Evolutionary conservation across 768 basidiomycete genomes (phyloP).

Genomic region (Mycena crocata): DNA sequence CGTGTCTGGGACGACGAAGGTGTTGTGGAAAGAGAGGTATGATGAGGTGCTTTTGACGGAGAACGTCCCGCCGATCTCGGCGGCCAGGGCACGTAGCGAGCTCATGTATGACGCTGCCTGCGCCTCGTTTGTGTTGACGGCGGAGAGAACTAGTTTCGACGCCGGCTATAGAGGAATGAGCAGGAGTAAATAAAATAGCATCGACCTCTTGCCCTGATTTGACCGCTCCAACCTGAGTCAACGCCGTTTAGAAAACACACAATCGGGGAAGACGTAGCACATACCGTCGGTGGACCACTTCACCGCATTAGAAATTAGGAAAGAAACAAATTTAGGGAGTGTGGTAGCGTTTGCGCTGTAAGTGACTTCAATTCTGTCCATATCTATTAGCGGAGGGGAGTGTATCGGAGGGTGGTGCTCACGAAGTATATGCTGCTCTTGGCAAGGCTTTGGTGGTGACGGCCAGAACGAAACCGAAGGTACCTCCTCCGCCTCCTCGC

Average conservation of each 20-base stretch:
- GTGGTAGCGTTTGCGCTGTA: not conserved
- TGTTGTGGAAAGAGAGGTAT: not conserved
- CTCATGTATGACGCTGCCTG: not conserved
- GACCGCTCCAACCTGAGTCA: not conserved
- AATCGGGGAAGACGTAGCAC: not conserved
- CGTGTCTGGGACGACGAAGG: not conserved
- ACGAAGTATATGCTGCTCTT: not conserved
- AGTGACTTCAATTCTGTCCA: not conserved
- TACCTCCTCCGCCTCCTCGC: constrained; percentile 37
- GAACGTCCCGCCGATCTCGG: not conserved
- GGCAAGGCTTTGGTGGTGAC: not conserved
- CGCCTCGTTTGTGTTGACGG: not conserved
- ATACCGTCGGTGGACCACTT: not conserved
- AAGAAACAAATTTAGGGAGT: not conserved
- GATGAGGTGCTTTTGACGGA: not conserved
- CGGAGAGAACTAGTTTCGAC: not conserved
- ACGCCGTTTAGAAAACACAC: not conserved
- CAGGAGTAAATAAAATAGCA: not conserved
- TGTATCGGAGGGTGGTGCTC: not conserved
- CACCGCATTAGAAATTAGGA: not conserved
- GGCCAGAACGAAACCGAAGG: constrained; percentile 28
- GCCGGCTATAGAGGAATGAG: not conserved
- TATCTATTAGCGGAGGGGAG: not conserved
- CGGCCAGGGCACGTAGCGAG: not conserved
- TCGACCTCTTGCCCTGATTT: not conserved